These are phyloP conservation scores for Termitomyces sp. DNA, from an alignment of 1,284 basidiomycete genomes.

Conservation along the genomic window DNA sequence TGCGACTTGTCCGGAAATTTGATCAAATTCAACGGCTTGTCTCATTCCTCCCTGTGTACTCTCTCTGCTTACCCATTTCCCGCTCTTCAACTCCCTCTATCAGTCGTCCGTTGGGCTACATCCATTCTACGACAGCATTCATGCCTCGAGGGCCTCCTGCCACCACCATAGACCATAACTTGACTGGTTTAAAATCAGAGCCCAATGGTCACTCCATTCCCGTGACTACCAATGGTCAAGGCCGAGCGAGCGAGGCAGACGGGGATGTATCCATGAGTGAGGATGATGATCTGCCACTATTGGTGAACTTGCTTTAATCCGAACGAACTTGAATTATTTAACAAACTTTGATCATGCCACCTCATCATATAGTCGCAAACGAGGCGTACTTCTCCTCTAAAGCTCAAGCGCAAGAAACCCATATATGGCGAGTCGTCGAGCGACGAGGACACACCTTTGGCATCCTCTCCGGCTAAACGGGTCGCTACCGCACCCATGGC, in stretches of 20 bases:
- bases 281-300: slow-evolving; percentile 63
- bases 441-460: slow-evolving; percentile 69
- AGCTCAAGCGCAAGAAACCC: slow-evolving; percentile 56
- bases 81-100: slow-evolving; percentile 2
- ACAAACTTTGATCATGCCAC: slow-evolving; percentile 20
- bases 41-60: slow-evolving; percentile 15
- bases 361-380: slow-evolving; percentile 38
- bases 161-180: slow-evolving; percentile 65
- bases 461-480: slow-evolving; percentile 61
- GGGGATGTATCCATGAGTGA: slow-evolving; percentile 56
- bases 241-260: slow-evolving; percentile 29
- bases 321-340: slow-evolving; percentile 9
- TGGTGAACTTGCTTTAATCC: slow-evolving; percentile 43
- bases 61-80: slow-evolving; percentile 19
- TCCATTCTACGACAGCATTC: slow-evolving; percentile 1
- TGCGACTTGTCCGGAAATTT: slow-evolving; percentile 43
- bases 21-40: slow-evolving; percentile 25
- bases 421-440: slow-evolving; percentile 50
- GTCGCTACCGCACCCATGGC: slow-evolving; percentile 39
- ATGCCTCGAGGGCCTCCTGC: slow-evolving; percentile 47
- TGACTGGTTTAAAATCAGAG: slow-evolving; percentile 42
- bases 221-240: slow-evolving; percentile 41
- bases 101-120: slow-evolving; percentile 9
- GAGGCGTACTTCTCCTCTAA: slow-evolving; percentile 41
- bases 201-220: slow-evolving; percentile 31